Conservation (phyloP, 177 flowering plant genomes). For the Vitis hybrid region DNA sequence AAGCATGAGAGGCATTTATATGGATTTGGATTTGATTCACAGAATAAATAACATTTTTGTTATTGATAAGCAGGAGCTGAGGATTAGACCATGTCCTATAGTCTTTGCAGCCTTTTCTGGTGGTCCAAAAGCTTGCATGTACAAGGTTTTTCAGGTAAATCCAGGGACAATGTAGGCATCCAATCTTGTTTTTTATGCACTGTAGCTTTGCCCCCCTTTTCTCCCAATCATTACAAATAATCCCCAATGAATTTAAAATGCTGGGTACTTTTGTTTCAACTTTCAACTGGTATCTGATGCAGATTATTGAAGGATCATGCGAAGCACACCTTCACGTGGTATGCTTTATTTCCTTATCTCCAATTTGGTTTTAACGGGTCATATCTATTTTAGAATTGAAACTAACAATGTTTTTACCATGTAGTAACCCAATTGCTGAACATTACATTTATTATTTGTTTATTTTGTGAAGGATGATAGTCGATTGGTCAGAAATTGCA, state of each 20-base stretch:
- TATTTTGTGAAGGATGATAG: conserved; percentile 55
- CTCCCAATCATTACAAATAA: neutral
- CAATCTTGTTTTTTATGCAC: neutral
- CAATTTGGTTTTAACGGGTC: neutral
- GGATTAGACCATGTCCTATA: conserved; percentile 66
- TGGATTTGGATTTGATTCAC: neutral
- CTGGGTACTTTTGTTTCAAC: neutral
- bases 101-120: conserved; percentile 87
- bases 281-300: conserved; percentile 18
- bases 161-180: neutral
- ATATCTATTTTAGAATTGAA: neutral
- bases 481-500: conserved; percentile 62
- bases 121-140: conserved; percentile 91
- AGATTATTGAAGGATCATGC: conserved; percentile 77
- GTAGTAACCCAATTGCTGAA: neutral
- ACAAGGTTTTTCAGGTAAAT: conserved; percentile 85
- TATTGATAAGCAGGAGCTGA: conserved; percentile 62
- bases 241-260: neutral
- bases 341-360: conserved; percentile 13
- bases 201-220: neutral
- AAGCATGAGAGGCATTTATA: neutral
- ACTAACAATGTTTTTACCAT: neutral
- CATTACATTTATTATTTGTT: neutral
- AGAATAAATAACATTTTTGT: conserved; percentile 3
- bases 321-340: conserved; percentile 57